Evolutionary conservation across 208 protist genomes (phyloP).

Genomic region (Wallacemonas sp.): DNA sequence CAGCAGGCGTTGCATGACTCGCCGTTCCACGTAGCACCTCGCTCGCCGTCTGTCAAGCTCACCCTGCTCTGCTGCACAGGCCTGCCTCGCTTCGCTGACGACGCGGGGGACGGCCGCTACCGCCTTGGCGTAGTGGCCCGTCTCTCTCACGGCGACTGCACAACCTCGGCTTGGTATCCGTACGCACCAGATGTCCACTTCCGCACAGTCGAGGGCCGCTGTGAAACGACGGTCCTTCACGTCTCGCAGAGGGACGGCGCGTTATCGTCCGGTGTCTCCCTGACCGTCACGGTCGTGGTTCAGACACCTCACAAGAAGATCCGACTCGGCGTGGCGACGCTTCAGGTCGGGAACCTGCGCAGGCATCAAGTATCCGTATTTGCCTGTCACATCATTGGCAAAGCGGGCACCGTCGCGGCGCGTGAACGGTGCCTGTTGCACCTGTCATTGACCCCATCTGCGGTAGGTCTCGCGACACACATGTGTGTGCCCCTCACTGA

Average conservation of each 20-base stretch:
- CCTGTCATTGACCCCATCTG: no score
- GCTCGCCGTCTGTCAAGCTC: no score
- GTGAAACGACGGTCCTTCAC: no score
- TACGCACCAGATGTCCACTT: background rate
- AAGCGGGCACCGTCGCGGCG: conserved; percentile 27
- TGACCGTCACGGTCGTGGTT: conserved; percentile 38
- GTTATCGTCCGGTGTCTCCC: background rate
- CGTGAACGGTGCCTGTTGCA: conserved; percentile 32
- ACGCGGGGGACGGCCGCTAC: background rate
- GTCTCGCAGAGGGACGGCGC: background rate
- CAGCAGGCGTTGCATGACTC: background rate
- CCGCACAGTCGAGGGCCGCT: no score
- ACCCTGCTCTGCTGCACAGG: conserved; percentile 6
- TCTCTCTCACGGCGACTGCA: background rate
- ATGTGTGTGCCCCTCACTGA: conserved; percentile 1
- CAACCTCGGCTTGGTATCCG: conserved; percentile 1
- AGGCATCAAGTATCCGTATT: background rate
- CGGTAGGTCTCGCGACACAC: background rate
- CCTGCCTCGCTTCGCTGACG: background rate
- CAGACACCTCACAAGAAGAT: conserved; percentile 16
- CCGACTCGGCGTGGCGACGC: conserved; percentile 30
- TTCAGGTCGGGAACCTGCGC: conserved; percentile 24
- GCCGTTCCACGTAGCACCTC: background rate
- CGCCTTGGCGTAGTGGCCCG: background rate
- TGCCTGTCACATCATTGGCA: conserved; percentile 27